Percentiles rank a stretch among this genome's conserved stretches.
Conservation (phyloP, 1,284 basidiomycete genomes). For the Ganoderma leucocontextum region DNA sequence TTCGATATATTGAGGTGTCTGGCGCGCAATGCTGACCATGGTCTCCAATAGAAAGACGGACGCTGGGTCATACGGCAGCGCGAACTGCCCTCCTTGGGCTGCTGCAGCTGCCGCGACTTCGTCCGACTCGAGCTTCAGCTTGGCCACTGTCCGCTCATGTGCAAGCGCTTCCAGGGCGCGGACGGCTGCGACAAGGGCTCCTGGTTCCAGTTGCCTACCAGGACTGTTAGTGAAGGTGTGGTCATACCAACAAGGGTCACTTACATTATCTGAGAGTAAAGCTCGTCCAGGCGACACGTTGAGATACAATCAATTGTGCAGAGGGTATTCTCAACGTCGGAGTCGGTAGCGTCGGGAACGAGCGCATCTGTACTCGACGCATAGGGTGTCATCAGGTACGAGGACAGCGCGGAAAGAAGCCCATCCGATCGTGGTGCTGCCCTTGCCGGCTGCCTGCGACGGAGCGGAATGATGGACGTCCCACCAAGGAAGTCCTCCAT, state of each 20-base stretch:
- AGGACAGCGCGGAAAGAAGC: conserved; percentile 92
- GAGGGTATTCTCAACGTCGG: conserved; percentile 93
- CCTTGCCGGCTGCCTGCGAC: conserved; percentile 75
- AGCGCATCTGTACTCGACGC: conserved; percentile 72
- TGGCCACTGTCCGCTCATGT: conserved; percentile 84
- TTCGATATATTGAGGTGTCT: conserved; percentile 79
- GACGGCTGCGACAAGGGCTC: conserved; percentile 84
- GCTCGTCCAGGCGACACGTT: conserved; percentile 92
- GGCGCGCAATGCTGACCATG: conserved; percentile 88
- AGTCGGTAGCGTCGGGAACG: conserved; percentile 85
- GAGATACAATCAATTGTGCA: conserved; percentile 96
- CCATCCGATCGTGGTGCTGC: conserved; percentile 82
- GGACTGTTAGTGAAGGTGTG: not conserved
- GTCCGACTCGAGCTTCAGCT: conserved; percentile 72
- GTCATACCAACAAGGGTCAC: conserved; percentile 43
- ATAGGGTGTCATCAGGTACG: conserved; percentile 97
- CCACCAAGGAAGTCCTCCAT: conserved; percentile 98
- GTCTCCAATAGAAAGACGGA: conserved; percentile 94
- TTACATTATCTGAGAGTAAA: conserved; percentile 92
- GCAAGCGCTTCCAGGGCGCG: conserved; percentile 90
- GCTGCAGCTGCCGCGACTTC: conserved; percentile 51
- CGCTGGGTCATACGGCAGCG: conserved; percentile 91
- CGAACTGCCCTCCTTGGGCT: conserved; percentile 50
- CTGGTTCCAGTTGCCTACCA: conserved; percentile 75
- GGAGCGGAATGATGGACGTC: conserved; percentile 87